Base-by-base conservation (phyloP, 1,284 basidiomycete species). In the Moniliophthora roreri region DNA sequence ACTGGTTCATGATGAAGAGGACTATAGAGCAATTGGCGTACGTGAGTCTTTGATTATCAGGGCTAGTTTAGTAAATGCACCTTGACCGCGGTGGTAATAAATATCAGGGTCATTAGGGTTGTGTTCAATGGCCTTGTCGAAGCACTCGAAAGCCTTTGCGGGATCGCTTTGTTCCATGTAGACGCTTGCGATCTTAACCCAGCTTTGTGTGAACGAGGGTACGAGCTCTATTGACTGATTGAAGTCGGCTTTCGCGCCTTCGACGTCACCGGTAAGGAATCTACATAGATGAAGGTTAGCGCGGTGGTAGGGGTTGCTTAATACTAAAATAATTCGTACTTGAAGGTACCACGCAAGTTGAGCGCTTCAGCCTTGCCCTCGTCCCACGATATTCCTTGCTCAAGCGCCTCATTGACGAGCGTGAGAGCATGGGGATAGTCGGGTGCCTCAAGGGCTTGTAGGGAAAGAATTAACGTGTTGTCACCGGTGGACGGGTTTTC, bases 81-180 rank as follows among this genome's bases (percentile, higher is more conserved):
- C 90, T 78, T 99, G 97, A 35, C 96, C 97, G 61, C 96, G 93
- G 73, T 99, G 97, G 75, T 99, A 99, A 78, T 95, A 99, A 58
- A 98, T 95, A 71, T 99, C 97, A 0, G 96, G 88, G 72, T 99
- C 95, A 49, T 87, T 75, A 4, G 88, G 70, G 65, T 98, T 87
- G 61, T 91, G 82, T 66, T 82, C 79, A 65, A 95, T 89, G 1
- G 97, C 97, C 56, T 88, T 80, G 54, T 96, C 93, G 68, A 98
- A 98, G 70, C 92, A 93, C 59, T 87, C 82, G 71, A 98, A 95
- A 1, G 95, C 91, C 58, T 84, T 84, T 23, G 81, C 76, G 15
- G 89, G 80, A 60, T 93, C 83, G 54, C 86, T 87, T 60, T 97
- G 87, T 70, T 99, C 97, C 95, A 99, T 98, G 72, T 97, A 82